Evolutionary conservation across 2,329 filamentous ascomycete species (phyloP).

Genomic region (Xylariaceae sp.): DNA sequence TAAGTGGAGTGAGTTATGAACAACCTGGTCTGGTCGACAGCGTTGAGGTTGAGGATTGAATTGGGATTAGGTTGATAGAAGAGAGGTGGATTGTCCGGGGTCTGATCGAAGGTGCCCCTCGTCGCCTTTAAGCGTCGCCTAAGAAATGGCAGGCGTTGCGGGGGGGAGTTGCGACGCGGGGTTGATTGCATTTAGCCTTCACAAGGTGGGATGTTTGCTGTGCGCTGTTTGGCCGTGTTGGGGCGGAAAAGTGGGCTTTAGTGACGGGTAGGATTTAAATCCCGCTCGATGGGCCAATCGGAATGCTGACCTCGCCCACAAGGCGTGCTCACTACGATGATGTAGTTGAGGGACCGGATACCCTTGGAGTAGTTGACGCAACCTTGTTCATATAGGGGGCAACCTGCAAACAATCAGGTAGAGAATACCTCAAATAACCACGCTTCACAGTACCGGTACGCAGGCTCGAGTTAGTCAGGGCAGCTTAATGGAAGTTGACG

Average conservation of each 20-base stretch:
- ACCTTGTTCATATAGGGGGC: neutral
- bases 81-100: conserved; percentile 11
- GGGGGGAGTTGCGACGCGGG: conserved; percentile 11
- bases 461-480: neutral
- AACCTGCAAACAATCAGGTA: too few species aligned
- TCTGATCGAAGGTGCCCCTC: conserved; percentile 17
- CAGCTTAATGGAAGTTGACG: neutral
- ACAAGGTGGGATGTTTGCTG: conserved; percentile 1
- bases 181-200: neutral
- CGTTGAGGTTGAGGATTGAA: conserved; percentile 10
- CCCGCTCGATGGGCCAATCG: conserved; percentile 15
- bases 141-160: conserved; percentile 6
- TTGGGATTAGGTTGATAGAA: neutral
- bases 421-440: neutral
- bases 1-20: conserved; percentile 18
- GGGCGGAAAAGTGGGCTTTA: conserved; percentile 2
- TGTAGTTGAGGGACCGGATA: neutral
- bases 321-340: neutral
- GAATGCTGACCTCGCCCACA: conserved; percentile 8
- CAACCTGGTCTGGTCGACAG: conserved; percentile 5
- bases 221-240: neutral
- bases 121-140: conserved; percentile 12
- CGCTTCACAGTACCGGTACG: neutral
- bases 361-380: neutral
- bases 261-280: conserved; percentile 14